phyloP scores from a whole-genome alignment of 1,139 yeast species.

The Sugiyamaella novakii region DNA sequence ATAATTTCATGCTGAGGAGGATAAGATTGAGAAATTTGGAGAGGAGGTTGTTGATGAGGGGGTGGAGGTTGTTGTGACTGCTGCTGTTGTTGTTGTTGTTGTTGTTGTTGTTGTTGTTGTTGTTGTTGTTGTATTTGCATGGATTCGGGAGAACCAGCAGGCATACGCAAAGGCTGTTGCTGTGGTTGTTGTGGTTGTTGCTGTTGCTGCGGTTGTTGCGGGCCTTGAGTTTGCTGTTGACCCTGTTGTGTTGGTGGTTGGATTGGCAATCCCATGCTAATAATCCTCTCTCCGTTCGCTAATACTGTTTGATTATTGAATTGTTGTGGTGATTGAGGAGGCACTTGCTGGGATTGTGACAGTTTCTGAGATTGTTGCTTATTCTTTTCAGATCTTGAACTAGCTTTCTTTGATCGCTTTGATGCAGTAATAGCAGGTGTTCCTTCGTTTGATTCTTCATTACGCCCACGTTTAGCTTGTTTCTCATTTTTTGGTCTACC shows the following conservation, averaged over 20 bases:
- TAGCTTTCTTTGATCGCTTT: conserved; percentile 9
- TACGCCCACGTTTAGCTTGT: conserved; percentile 5
- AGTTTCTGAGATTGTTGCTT: conserved; percentile 10
- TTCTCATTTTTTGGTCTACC: conserved; percentile 12
- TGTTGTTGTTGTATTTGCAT: background rate
- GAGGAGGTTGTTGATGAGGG: conserved; percentile 1
- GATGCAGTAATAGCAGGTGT: background rate
- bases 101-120: conserved; percentile 5
- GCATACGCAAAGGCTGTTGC: background rate
- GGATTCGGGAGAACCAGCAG: too few relatives aligned
- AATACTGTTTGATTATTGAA: conserved; percentile 7
- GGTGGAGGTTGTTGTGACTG: conserved; percentile 10
- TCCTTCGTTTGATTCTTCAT: conserved; percentile 3
- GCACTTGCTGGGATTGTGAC: conserved; percentile 10
- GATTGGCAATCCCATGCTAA: background rate
- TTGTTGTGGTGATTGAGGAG: conserved; percentile 9
- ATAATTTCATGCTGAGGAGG: conserved; percentile 11
- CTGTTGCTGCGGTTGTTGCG: conserved; percentile 17
- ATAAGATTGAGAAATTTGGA: conserved; percentile 3
- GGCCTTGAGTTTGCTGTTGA: conserved; percentile 4
- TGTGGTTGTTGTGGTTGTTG: conserved; percentile 11
- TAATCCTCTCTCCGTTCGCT: background rate
- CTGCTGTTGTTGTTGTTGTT: conserved; percentile 7
- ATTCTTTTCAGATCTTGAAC: background rate
- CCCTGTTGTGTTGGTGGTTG: background rate